These are phyloP conservation scores for Chaetomium tenue DNA, from an alignment of 495 filamentous ascomycete genomes.

Conservation along the genomic window DNA sequence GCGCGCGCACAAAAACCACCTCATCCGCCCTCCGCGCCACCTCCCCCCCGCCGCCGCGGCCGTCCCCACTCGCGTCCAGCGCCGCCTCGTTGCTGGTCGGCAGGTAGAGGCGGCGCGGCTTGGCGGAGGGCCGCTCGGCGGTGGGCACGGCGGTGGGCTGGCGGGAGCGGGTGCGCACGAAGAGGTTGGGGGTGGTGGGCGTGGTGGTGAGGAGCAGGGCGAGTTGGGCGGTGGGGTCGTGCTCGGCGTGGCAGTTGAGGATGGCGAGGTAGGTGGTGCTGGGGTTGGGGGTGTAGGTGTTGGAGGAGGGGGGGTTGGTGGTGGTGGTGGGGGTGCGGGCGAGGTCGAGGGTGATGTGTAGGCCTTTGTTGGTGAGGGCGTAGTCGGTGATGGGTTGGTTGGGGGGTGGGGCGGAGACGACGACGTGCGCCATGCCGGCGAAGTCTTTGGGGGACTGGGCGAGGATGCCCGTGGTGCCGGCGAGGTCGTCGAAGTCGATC, in stretches of 20 bases:
- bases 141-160: conserved; percentile 19
- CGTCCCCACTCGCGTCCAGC: background rate
- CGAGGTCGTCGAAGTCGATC: conserved; percentile 23
- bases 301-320: background rate
- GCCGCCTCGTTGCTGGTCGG: conserved; percentile 15
- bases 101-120: conserved; percentile 22
- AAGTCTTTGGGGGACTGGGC: conserved; percentile 28
- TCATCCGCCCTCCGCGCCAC: conserved; percentile 16
- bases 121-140: conserved; percentile 15
- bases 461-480: conserved; percentile 16
- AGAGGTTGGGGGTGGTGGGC: conserved; percentile 23
- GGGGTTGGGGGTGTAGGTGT: background rate
- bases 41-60: too few species aligned
- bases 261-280: conserved; percentile 19
- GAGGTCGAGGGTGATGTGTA: conserved; percentile 25
- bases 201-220: conserved; percentile 27
- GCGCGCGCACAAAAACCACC: conserved; percentile 24
- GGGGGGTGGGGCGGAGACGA: conserved; percentile 5
- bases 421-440: conserved; percentile 19
- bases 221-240: conserved; percentile 22
- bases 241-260: conserved; percentile 23
- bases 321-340: conserved; percentile 13
- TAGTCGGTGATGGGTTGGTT: conserved; percentile 15
- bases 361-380: conserved; percentile 33
- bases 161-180: conserved; percentile 26